phyloP scores from a whole-genome alignment of 371 early-diverging fungal genomes.

The Mucor piriformis region DNA sequence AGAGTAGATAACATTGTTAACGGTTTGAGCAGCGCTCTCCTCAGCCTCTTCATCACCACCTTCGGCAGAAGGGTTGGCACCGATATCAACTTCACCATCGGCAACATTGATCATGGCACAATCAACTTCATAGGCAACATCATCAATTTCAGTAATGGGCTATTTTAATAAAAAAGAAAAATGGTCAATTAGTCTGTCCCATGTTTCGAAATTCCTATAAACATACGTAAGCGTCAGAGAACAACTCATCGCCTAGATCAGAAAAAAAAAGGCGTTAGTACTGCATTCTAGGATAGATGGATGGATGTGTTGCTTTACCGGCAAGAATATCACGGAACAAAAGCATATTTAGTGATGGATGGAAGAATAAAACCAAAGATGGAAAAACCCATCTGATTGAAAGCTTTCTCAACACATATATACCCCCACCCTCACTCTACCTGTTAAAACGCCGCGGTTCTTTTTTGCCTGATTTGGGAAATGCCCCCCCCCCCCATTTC shows the following conservation, averaged over 20 bases:
- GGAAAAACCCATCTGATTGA: neutral
- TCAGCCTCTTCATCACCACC: conserved; percentile 69
- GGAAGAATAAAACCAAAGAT: conserved; percentile 20
- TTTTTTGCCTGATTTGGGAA: too few relatives aligned
- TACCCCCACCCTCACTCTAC: too few relatives aligned
- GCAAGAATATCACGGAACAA: conserved; percentile 50
- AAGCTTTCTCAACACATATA: too few relatives aligned
- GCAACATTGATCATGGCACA: conserved; percentile 71
- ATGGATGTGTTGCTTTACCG: conserved; percentile 30
- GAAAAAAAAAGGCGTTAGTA: neutral
- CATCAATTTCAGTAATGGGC: conserved; percentile 69
- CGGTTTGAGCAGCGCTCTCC: conserved; percentile 61
- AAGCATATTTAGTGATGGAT: conserved; percentile 55
- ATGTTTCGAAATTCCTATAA: neutral
- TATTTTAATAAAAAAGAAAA: conserved; percentile 9
- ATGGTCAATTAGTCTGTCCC: neutral
- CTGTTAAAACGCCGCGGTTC: too few relatives aligned
- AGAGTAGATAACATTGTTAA: conserved; percentile 90
- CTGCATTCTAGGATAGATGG: neutral
- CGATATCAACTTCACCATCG: conserved; percentile 84
- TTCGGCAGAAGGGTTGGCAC: conserved; percentile 95
- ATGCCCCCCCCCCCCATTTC: too few relatives aligned
- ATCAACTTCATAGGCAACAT: conserved; percentile 80
- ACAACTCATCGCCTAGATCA: conserved; percentile 80
- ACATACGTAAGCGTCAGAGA: conserved; percentile 86